Evolutionary conservation across 176 grass and related monocot genomes (phyloP), one percentile per base, ranked within the genome.

Genomic region (Carex parvula): DNA sequence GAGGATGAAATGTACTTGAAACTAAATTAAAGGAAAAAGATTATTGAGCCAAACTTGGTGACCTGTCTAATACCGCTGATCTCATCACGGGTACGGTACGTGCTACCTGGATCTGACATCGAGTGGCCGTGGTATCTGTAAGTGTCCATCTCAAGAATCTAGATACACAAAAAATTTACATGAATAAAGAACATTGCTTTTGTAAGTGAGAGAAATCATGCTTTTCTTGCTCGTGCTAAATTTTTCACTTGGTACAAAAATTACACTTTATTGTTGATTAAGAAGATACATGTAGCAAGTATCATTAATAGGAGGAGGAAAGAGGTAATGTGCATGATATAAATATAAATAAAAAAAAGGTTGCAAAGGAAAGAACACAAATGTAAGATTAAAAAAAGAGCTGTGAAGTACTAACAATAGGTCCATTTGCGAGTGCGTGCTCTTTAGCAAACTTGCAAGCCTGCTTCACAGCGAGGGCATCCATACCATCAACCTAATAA

Each of bases 101-200:
- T 94, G 89, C 95, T 94, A 24, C 89, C 92, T 52, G 95, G 95
- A 83, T 98, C 92, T 26, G 92, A 94, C 92, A 98, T 94, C 0
- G 95, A 94, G 66, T 98, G 92, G 3, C 95, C 95, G 17, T 98
- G 92, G 86, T 98, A 94, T 83, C 92, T 90, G 63, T 98, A 94
- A 68, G 95, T 98, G 79, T 94, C 92, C 95, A 98, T 94, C 88
- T 98, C 95, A 89, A 98, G 92, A 84, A 98, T 90, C 95, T 94
- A 64, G 68, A 78, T 88, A 82, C 37, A 85, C n/a, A 44, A 55
- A 86, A 56, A 77, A 66, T n/a, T 2, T 48, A 44, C 50, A 62
- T 8, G 3, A 44, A 81, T 21, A 63, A 41, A 20, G n/a, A 64
- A 64, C 5, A 18, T 16, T 78, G 52, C 33, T 75, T 55, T 4